Percentiles rank a stretch among this genome's conserved stretches.
These are phyloP conservation scores for Metschnikowia henanensis DNA, from an alignment of 805 yeast genomes.

Conservation along the genomic window DNA sequence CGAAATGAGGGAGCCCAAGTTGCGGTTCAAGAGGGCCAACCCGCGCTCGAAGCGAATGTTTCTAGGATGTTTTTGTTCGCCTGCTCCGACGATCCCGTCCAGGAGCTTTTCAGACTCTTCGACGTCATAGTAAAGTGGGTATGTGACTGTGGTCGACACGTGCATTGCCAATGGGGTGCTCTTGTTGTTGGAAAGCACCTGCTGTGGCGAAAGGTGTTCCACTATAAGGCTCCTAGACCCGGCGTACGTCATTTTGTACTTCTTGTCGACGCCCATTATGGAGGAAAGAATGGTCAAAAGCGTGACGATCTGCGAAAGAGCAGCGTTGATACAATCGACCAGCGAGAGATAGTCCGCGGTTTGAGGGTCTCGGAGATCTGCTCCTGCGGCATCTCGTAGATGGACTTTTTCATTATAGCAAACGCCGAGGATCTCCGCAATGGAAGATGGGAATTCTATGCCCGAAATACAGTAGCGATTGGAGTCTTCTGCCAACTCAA, in stretches of 20 bases:
- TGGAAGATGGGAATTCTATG: constrained; percentile 35
- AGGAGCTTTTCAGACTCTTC: constrained; percentile 20
- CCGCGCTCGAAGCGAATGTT: constrained; percentile 36
- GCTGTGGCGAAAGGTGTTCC: constrained; percentile 21
- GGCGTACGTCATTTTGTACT: constrained; percentile 26
- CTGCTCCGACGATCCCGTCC: not conserved
- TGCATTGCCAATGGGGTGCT: constrained; percentile 5
- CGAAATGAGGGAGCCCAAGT: constrained; percentile 27
- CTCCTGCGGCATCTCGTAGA: not conserved
- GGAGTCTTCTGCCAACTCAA: constrained; percentile 22
- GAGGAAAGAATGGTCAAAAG: constrained; percentile 26
- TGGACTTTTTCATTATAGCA: constrained; percentile 24
- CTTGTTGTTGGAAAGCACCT: constrained; percentile 2
- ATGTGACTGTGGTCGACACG: constrained; percentile 11
- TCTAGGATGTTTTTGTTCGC: constrained; percentile 10
- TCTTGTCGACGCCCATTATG: constrained; percentile 26
- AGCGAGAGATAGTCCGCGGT: constrained; percentile 14
- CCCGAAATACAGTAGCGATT: constrained; percentile 32
- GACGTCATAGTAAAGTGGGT: constrained; percentile 31
- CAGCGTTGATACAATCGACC: constrained; percentile 33
- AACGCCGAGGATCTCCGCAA: constrained; percentile 28
- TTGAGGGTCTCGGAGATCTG: not conserved
- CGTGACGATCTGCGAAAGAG: constrained; percentile 30
- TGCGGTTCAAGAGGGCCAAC: constrained; percentile 30
- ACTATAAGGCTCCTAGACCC: constrained; percentile 25